A percentile compares a stretch with the other conserved stretches of the same genome.
These are phyloP conservation scores for Clavispora vitiphila DNA, from an alignment of 805 yeast species.

Conservation along the genomic window DNA sequence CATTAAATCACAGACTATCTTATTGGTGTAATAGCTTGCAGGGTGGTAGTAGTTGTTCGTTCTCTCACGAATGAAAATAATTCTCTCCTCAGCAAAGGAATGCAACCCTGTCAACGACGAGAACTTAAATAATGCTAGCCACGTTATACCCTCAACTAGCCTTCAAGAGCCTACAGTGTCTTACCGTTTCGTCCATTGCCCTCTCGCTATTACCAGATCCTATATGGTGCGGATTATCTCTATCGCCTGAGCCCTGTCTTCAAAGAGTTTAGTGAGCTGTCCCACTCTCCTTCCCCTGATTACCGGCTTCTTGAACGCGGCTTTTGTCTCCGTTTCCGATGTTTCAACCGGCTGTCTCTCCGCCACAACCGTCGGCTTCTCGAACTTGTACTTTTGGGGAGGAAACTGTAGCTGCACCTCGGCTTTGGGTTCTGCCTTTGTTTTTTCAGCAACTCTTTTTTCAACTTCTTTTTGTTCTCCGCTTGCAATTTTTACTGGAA, in stretches of 20 bases:
- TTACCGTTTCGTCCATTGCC: not conserved
- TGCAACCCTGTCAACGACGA: slow-evolving; percentile 89
- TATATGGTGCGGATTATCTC: slow-evolving; percentile 21
- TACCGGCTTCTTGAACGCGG: slow-evolving; percentile 31
- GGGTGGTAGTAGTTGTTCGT: slow-evolving; percentile 94
- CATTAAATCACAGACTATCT: slow-evolving; percentile 84
- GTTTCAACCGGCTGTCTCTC: not conserved
- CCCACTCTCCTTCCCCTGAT: slow-evolving; percentile 56
- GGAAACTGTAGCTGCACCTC: slow-evolving; percentile 27
- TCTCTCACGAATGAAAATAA: slow-evolving; percentile 86
- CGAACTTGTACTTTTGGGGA: slow-evolving; percentile 34
- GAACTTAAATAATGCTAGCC: slow-evolving; percentile 90
- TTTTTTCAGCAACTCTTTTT: not conserved
- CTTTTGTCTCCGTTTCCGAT: not conserved
- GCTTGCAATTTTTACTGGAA: not conserved
- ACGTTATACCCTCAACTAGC: too few relatives aligned
- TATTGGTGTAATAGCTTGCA: slow-evolving; percentile 75
- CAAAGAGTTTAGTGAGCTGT: slow-evolving; percentile 58
- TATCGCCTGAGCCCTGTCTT: slow-evolving; percentile 47
- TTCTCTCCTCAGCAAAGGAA: slow-evolving; percentile 81
- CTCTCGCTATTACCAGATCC: not conserved
- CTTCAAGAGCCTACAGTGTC: too few relatives aligned
- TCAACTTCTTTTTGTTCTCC: not conserved
- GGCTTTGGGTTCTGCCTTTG: not conserved
- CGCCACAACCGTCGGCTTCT: slow-evolving; percentile 1